Conservation (phyloP, 1,139 yeast species). For the Yamadazyma dendronema region DNA sequence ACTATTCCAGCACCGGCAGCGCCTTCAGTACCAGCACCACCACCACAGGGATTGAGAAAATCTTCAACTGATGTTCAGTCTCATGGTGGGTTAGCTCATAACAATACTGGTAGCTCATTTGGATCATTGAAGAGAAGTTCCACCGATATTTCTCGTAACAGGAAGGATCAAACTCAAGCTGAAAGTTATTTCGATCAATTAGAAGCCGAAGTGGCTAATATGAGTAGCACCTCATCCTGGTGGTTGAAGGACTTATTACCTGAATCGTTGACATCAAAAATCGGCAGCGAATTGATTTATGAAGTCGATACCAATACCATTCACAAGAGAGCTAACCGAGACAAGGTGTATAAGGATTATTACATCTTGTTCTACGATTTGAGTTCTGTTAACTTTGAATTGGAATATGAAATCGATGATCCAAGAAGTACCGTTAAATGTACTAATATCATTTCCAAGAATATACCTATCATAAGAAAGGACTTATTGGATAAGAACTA, state of each 20-base stretch:
- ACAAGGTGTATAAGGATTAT: constrained; percentile 57
- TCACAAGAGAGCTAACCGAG: constrained; percentile 56
- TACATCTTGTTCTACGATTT: constrained; percentile 74
- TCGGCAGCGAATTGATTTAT: constrained; percentile 49
- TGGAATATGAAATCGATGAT: constrained; percentile 53
- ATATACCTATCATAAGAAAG: constrained; percentile 48
- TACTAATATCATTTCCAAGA: constrained; percentile 38
- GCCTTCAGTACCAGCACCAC: constrained; percentile 1
- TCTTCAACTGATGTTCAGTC: constrained; percentile 24
- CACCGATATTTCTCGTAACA: constrained; percentile 12
- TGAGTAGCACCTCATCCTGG: constrained; percentile 48
- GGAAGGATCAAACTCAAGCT: constrained; percentile 29
- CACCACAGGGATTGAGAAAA: constrained; percentile 7
- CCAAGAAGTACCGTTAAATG: constrained; percentile 55
- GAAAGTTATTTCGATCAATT: constrained; percentile 25
- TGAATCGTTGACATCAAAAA: constrained; percentile 42
- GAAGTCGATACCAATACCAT: constrained; percentile 65
- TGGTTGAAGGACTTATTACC: constrained; percentile 68
- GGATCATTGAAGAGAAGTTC: constrained; percentile 21
- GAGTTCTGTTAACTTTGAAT: constrained; percentile 61
- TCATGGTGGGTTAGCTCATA: constrained; percentile 15
- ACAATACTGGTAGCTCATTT: constrained; percentile 25
- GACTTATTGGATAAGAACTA: constrained; percentile 53
- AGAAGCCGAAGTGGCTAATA: constrained; percentile 31
- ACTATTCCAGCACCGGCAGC: constrained; percentile 7